phyloP scores from a whole-genome alignment of 2,329 filamentous ascomycete species.

The Nothomitra cinnamomea region DNA sequence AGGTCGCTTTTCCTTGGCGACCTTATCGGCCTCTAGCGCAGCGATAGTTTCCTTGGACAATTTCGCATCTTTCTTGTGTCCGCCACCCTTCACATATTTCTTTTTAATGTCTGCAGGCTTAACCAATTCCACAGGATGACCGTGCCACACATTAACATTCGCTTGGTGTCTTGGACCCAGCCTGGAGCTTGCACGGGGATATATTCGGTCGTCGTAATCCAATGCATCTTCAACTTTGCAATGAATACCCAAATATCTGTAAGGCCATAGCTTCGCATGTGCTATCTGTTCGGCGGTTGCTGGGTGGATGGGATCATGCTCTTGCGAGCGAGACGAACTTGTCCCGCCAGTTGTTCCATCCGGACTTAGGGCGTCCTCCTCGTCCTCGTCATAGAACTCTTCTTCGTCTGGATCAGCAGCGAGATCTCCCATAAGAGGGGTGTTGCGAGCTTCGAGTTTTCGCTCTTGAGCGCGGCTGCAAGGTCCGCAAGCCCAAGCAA shows the following conservation, averaged over 20 bases:
- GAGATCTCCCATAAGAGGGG: conserved; percentile 46
- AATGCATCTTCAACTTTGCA: conserved; percentile 89
- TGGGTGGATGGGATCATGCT: conserved; percentile 38
- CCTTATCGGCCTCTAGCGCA: conserved; percentile 65
- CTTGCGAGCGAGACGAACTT: conserved; percentile 41
- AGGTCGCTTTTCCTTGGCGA: conserved; percentile 62
- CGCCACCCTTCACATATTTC: conserved; percentile 42
- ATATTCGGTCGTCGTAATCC: conserved; percentile 95
- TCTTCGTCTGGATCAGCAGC: conserved; percentile 44
- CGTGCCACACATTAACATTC: conserved; percentile 68
- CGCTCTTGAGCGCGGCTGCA: conserved; percentile 93
- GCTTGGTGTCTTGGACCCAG: conserved; percentile 86
- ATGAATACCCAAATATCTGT: conserved; percentile 87
- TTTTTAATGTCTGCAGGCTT: conserved; percentile 78
- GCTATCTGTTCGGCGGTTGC: conserved; percentile 76
- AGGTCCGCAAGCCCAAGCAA: conserved; percentile 93
- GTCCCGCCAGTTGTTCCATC: conserved; percentile 21
- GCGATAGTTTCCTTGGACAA: conserved; percentile 64
- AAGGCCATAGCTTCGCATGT: conserved; percentile 89
- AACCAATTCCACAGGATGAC: conserved; percentile 73
- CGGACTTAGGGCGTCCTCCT: conserved; percentile 45
- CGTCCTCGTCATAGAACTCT: conserved; percentile 47
- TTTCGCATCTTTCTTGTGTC: conserved; percentile 59
- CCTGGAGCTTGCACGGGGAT: conserved; percentile 84
- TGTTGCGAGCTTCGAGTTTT: conserved; percentile 78